Percentiles rank a stretch among this genome's conserved stretches.
These are phyloP conservation scores for Hymenoscyphus repandus DNA, from an alignment of 2,329 filamentous ascomycete species.

Conservation along the genomic window DNA sequence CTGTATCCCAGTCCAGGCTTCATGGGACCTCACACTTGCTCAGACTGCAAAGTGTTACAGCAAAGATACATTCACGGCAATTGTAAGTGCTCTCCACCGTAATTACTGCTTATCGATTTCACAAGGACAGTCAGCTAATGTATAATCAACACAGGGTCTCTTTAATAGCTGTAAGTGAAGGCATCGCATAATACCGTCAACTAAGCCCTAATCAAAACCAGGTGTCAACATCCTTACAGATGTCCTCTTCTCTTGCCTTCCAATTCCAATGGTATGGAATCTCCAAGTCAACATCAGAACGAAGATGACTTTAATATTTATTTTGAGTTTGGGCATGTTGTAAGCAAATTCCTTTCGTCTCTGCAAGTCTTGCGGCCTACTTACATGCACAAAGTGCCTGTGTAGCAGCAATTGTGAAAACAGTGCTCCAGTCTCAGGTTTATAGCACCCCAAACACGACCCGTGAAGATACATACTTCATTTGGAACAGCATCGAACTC, in stretches of 20 bases:
- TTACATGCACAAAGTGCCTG: slow-evolving; percentile 32
- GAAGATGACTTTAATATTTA: slow-evolving; percentile 32
- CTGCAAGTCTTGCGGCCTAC: not conserved
- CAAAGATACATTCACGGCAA: slow-evolving; percentile 34
- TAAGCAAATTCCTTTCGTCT: slow-evolving; percentile 1
- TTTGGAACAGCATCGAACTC: slow-evolving; percentile 42
- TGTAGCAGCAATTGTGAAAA: slow-evolving; percentile 39
- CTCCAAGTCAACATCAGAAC: slow-evolving; percentile 39
- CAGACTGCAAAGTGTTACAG: slow-evolving; percentile 38
- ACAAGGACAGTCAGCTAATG: not conserved
- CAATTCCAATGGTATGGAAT: slow-evolving; percentile 38
- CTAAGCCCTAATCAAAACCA: not conserved
- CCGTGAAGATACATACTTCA: slow-evolving; percentile 32
- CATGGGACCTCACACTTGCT: slow-evolving; percentile 38
- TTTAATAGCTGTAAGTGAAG: slow-evolving; percentile 37
- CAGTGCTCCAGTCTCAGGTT: slow-evolving; percentile 34
- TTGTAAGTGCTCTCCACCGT: slow-evolving; percentile 26
- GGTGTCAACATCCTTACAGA: slow-evolving; percentile 25
- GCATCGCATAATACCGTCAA: not conserved
- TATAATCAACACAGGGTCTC: slow-evolving; percentile 26
- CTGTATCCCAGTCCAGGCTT: slow-evolving; percentile 40
- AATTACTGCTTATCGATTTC: not conserved
- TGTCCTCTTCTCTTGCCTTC: slow-evolving; percentile 34
- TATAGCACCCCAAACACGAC: slow-evolving; percentile 33
- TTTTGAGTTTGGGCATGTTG: slow-evolving; percentile 24